Conservation (phyloP, 805 yeast genomes). For the Myxozyma geophila region DNA sequence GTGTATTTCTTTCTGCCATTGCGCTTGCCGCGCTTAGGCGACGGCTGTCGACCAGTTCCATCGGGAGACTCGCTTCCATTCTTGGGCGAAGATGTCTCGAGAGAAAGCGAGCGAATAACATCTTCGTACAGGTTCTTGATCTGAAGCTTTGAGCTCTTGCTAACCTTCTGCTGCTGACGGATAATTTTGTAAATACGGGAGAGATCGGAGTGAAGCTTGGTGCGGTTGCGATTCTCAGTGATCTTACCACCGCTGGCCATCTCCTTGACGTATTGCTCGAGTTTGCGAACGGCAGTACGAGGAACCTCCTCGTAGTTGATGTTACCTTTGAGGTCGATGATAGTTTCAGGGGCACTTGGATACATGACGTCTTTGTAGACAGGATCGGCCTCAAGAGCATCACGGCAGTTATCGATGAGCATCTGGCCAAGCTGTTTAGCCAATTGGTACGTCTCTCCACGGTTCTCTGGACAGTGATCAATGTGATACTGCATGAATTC, state of each 20-base stretch:
- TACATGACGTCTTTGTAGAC: conserved; percentile 93
- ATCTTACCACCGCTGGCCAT: conserved; percentile 94
- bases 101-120: conserved; percentile 42
- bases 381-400: conserved; percentile 77
- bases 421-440: conserved; percentile 91
- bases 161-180: conserved; percentile 75
- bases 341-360: conserved; percentile 94
- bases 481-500: conserved; percentile 95
- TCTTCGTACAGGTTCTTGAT: conserved; percentile 40
- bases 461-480: conserved; percentile 79
- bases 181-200: conserved; percentile 80
- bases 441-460: conserved; percentile 90
- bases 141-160: conserved; percentile 47
- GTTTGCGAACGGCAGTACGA: conserved; percentile 88
- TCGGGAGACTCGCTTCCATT: conserved; percentile 28
- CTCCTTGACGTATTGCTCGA: conserved; percentile 92
- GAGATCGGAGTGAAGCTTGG: conserved; percentile 72
- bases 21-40: conserved; percentile 37
- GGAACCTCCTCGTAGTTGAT: conserved; percentile 81
- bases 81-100: conserved; percentile 21
- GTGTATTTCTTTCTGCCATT: conserved; percentile 40
- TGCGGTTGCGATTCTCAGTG: conserved; percentile 59
- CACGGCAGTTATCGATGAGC: conserved; percentile 92
- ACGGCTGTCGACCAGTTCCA: conserved; percentile 33
- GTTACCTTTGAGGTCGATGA: conserved; percentile 85